These are phyloP conservation scores for Sideroxylon spinosum DNA, from an alignment of 179 eudicot genomes.

Conservation along the genomic window DNA sequence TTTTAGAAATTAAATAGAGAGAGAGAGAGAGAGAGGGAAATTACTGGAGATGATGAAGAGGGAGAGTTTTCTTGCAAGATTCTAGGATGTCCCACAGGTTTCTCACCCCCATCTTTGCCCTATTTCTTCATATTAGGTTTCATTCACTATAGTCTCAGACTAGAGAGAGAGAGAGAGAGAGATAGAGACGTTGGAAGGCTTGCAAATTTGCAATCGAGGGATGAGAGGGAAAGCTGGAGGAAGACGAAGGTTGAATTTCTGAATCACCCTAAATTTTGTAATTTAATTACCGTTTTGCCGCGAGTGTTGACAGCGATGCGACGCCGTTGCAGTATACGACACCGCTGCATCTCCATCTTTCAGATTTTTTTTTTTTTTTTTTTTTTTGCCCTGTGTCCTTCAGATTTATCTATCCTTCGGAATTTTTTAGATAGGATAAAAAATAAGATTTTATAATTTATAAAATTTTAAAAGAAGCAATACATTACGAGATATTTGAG, in stretches of 20 bases:
- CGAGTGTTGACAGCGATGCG: too few species aligned
- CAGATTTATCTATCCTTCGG: too few species aligned
- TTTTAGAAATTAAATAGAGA: background rate
- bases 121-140: background rate
- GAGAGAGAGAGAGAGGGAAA: conserved; percentile 20
- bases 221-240: background rate
- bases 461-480: too few species aligned
- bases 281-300: too few species aligned
- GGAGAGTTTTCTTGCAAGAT: conserved; percentile 89
- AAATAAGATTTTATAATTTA: too few species aligned
- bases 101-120: conserved; percentile 73
- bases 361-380: too few species aligned
- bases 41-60: conserved; percentile 91
- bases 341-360: too few species aligned
- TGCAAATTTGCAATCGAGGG: background rate
- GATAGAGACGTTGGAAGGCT: background rate
- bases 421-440: too few species aligned
- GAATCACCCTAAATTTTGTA: background rate
- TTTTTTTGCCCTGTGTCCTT: too few species aligned
- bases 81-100: conserved; percentile 89
- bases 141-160: background rate
- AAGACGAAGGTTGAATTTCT: background rate
- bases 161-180: background rate
- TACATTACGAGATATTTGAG: too few species aligned
- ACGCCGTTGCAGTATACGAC: too few species aligned